Percentiles rank a stretch among this genome's conserved stretches.
Evolutionary conservation across 108 stramenopile genomes (phyloP).

Genomic region (Nitzschia sp.): DNA sequence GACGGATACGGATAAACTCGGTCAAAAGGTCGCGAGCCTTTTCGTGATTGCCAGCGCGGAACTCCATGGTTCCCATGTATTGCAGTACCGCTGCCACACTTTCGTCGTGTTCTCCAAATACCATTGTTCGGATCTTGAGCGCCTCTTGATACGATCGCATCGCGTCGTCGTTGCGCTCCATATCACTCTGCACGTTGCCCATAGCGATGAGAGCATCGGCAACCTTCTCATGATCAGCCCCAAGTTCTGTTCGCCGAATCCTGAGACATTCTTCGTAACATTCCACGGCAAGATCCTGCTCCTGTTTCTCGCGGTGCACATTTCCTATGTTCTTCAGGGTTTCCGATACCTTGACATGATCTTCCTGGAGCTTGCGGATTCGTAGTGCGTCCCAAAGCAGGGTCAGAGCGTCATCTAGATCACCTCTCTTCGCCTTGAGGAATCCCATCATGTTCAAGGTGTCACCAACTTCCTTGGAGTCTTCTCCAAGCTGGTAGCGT

Average conservation of each 20-base stretch:
- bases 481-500: constrained; percentile 50
- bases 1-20: constrained; percentile 56
- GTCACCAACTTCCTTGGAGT: constrained; percentile 70
- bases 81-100: constrained; percentile 59
- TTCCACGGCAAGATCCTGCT: constrained; percentile 54
- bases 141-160: constrained; percentile 60
- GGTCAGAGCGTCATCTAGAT: constrained; percentile 56
- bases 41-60: constrained; percentile 53
- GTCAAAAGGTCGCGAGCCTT: constrained; percentile 46
- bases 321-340: constrained; percentile 83
- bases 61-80: constrained; percentile 70
- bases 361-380: constrained; percentile 58
- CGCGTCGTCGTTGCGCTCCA: constrained; percentile 49
- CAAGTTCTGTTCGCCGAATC: constrained; percentile 62
- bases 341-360: constrained; percentile 68
- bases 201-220: constrained; percentile 68
- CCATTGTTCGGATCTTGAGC: constrained; percentile 46
- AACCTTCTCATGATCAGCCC: constrained; percentile 60
- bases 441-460: constrained; percentile 81
- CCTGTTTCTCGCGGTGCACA: constrained; percentile 65
- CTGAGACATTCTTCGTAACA: constrained; percentile 72
- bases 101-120: constrained; percentile 48
- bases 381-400: constrained; percentile 65
- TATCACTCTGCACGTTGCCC: constrained; percentile 67
- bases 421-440: constrained; percentile 56